These are phyloP conservation scores for Cadophora sp. DNA, from an alignment of 2,329 filamentous ascomycete genomes.

Conservation along the genomic window DNA sequence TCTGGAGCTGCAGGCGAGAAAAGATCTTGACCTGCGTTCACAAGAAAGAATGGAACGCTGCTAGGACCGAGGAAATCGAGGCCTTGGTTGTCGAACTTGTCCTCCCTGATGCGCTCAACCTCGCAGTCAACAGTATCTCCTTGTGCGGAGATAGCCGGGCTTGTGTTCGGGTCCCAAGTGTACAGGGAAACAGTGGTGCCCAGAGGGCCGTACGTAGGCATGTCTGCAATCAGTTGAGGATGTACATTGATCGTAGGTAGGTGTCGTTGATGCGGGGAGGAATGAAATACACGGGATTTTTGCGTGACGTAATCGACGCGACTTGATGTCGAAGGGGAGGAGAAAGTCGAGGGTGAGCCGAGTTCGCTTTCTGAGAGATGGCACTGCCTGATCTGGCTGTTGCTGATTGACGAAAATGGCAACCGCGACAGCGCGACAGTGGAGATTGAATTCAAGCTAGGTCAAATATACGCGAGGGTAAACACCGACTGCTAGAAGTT, in stretches of 20 bases:
- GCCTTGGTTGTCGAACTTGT: slow-evolving; percentile 20
- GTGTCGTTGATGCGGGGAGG: not conserved
- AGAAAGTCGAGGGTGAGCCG: not conserved
- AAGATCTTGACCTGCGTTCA: slow-evolving; percentile 32
- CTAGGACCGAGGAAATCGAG: slow-evolving; percentile 28
- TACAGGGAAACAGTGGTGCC: slow-evolving; percentile 21
- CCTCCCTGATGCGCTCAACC: slow-evolving; percentile 26
- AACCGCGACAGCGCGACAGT: slow-evolving; percentile 9
- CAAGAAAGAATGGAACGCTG: slow-evolving; percentile 29
- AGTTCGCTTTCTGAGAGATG: not conserved
- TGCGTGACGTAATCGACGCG: not conserved
- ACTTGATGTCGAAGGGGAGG: not conserved
- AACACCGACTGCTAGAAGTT: not conserved
- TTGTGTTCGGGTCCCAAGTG: slow-evolving; percentile 23
- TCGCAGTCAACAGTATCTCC: slow-evolving; percentile 12
- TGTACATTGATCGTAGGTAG: not conserved
- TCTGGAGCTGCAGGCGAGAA: slow-evolving; percentile 3
- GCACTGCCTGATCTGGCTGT: not conserved
- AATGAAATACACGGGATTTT: not conserved
- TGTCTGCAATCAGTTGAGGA: not conserved
- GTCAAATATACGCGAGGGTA: not conserved
- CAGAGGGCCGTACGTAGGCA: slow-evolving; percentile 28
- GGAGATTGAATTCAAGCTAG: not conserved
- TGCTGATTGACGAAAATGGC: not conserved
- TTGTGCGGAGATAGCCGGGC: not conserved